phyloP scores from a whole-genome alignment of 2,329 filamentous ascomycete species.

The Trichoderma pleuroti region DNA sequence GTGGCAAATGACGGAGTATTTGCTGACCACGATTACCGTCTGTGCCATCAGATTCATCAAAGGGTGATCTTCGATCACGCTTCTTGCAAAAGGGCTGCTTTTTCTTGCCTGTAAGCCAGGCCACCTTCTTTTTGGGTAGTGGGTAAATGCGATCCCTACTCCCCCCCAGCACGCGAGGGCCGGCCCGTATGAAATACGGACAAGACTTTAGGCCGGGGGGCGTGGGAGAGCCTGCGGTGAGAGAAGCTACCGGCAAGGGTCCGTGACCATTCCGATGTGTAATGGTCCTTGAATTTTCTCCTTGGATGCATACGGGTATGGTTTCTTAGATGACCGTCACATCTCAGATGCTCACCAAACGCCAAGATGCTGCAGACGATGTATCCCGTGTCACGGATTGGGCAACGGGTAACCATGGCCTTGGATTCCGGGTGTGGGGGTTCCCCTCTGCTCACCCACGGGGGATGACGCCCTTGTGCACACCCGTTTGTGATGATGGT shows the following conservation, averaged over 20 bases:
- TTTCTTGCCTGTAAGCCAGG: not conserved
- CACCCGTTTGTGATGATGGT: not conserved
- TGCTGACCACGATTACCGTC: not conserved
- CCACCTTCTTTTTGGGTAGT: not conserved
- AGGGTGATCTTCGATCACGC: constrained; percentile 9
- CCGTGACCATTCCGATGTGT: not conserved
- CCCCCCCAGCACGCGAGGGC: not conserved
- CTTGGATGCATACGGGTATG: not conserved
- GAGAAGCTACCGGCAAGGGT: not conserved
- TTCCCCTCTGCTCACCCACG: not conserved
- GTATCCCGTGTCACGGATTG: constrained; percentile 14
- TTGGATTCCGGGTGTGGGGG: constrained; percentile 17
- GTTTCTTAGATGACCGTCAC: constrained; percentile 1
- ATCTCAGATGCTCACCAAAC: not conserved
- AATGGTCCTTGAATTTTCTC: not conserved
- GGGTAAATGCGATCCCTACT: constrained; percentile 7
- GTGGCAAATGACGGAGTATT: not conserved
- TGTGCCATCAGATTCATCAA: not conserved
- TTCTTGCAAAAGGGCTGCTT: not conserved
- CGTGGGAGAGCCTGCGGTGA: not conserved
- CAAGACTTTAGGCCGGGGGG: constrained; percentile 2
- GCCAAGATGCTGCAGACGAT: constrained; percentile 3
- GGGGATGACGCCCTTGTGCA: not conserved
- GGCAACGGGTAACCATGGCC: constrained; percentile 16
- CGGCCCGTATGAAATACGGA: not conserved